phyloP scores from a whole-genome alignment of 2,329 filamentous ascomycete species.

The Scorias spongiosa region DNA sequence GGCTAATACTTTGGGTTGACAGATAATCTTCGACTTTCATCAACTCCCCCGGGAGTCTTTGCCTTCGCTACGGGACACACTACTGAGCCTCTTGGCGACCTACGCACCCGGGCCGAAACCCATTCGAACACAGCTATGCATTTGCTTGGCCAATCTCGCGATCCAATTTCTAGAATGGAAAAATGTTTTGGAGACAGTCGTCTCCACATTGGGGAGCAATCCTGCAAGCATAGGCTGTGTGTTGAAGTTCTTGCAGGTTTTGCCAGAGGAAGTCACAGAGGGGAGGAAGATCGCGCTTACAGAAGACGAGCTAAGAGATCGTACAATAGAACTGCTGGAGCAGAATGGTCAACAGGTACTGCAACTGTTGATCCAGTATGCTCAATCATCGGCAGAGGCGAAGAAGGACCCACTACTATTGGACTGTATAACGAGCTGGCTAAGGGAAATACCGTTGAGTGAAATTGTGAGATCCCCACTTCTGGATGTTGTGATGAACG shows the following conservation, averaged over 20 bases:
- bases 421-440: constrained; percentile 93
- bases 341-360: constrained; percentile 84
- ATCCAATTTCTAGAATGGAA: constrained; percentile 96
- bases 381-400: constrained; percentile 80
- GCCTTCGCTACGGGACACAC: constrained; percentile 63
- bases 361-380: constrained; percentile 73
- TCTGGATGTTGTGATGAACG: constrained; percentile 64
- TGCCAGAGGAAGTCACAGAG: constrained; percentile 97
- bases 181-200: constrained; percentile 72
- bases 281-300: constrained; percentile 98
- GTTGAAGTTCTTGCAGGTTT: constrained; percentile 87
- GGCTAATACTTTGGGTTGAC: constrained; percentile 6
- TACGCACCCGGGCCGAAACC: constrained; percentile 71
- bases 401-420: constrained; percentile 78
- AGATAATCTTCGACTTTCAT: constrained; percentile 94
- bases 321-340: constrained; percentile 78
- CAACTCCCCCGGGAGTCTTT: constrained; percentile 69
- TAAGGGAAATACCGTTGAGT: constrained; percentile 75
- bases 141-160: constrained; percentile 84
- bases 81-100: constrained; percentile 64
- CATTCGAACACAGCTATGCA: constrained; percentile 73
- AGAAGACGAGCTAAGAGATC: constrained; percentile 82
- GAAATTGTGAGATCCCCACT: constrained; percentile 76
- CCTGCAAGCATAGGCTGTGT: constrained; percentile 71
- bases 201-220: constrained; percentile 60